A percentile compares a stretch with the other conserved stretches of the same genome.
Evolutionary conservation across 129 eudicot genomes (phyloP).

Genomic region (sunflower (Helianthus annuus)): DNA sequence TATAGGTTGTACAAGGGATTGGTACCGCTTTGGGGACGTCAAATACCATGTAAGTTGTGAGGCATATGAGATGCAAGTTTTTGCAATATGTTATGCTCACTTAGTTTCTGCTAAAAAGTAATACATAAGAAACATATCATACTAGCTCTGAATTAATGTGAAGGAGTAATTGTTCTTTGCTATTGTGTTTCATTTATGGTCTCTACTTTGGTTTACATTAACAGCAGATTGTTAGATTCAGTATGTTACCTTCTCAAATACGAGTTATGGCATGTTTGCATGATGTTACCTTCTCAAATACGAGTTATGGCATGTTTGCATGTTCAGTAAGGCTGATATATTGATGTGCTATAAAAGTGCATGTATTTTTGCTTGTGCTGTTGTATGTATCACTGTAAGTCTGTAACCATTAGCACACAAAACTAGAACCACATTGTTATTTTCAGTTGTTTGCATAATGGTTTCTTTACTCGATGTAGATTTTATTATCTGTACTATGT

Average conservation of each 20-base stretch:
- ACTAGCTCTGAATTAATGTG: background rate
- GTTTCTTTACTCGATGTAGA: background rate
- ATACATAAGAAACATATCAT: background rate
- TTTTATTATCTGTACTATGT: no score
- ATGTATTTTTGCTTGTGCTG: background rate
- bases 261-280: background rate
- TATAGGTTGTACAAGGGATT: constrained; percentile 82
- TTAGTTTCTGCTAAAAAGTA: background rate
- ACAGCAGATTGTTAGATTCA: no score
- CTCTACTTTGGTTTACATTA: background rate
- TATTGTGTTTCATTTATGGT: background rate
- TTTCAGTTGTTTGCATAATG: background rate
- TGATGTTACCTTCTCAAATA: no score
- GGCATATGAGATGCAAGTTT: background rate
- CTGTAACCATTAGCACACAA: background rate
- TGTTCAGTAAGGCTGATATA: background rate
- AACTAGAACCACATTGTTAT: background rate
- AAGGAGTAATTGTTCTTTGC: background rate
- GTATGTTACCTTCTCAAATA: no score
- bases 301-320: background rate
- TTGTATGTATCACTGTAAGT: background rate
- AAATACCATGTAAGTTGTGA: constrained; percentile 78
- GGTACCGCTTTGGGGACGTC: constrained; percentile 94
- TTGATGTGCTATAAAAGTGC: background rate
- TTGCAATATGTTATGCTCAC: background rate